phyloP scores from a whole-genome alignment of 441 rosid species.

The Erodium trifolium region DNA sequence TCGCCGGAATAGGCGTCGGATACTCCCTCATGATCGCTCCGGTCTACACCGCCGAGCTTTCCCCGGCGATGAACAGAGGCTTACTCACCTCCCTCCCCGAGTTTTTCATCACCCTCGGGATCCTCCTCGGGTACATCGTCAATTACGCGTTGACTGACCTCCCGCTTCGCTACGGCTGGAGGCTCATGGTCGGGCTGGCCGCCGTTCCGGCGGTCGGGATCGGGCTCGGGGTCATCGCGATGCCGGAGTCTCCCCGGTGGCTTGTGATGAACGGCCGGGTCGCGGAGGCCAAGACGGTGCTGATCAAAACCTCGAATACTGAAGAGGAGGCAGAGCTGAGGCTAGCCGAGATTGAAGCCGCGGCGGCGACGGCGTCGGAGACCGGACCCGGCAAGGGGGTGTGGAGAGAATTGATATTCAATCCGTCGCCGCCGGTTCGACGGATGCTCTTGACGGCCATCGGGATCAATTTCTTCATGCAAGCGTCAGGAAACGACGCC shows the following conservation, averaged over 20 bases:
- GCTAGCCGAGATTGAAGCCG: slow-evolving; percentile 30
- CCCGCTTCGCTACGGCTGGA: no score
- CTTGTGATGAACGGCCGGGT: slow-evolving; percentile 32
- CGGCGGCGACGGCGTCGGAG: background rate
- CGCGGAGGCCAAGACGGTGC: slow-evolving; percentile 33
- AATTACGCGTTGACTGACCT: no score
- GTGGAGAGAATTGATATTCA: slow-evolving; percentile 36
- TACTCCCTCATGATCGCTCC: slow-evolving; percentile 67
- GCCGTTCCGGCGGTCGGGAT: no score
- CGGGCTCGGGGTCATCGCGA: no score
- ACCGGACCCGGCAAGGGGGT: slow-evolving; percentile 31
- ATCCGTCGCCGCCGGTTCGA: slow-evolving; percentile 37
- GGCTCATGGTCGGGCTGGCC: no score
- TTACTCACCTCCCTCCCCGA: slow-evolving; percentile 60
- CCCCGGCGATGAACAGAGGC: slow-evolving; percentile 47
- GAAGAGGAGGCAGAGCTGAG: slow-evolving; percentile 42
- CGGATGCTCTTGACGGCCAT: slow-evolving; percentile 35
- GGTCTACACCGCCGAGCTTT: slow-evolving; percentile 49
- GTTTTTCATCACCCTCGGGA: slow-evolving; percentile 56
- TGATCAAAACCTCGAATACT: slow-evolving; percentile 35
- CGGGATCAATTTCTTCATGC: slow-evolving; percentile 60
- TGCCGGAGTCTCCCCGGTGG: slow-evolving; percentile 44
- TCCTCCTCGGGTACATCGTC: slow-evolving; percentile 43
- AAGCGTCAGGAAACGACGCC: slow-evolving; percentile 60
- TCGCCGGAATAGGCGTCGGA: slow-evolving; percentile 61